Evolutionary conservation across 2,329 filamentous ascomycete genomes (phyloP), one percentile per base, ranked within the genome.

Genomic region (Botrytis hyacinthi): DNA sequence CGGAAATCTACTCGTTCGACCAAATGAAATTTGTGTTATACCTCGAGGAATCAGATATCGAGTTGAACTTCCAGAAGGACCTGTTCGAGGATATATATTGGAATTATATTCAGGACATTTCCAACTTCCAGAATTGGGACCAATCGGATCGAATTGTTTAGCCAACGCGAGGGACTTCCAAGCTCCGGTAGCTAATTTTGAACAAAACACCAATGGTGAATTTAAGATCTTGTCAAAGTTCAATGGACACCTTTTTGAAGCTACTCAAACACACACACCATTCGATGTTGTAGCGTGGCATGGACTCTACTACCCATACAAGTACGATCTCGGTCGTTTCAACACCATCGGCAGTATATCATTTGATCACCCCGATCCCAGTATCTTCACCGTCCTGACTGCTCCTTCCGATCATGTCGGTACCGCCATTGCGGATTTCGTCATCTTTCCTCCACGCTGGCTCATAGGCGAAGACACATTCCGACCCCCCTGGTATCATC

Each of bases 201-300:
- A 89, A 73, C 88, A 92, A 76, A 88, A 89, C 42, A 77, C 78
- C 76, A 63, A 83, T 81, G 63, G 76, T 3, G 77, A 5, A 81
- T 68, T 85, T 85, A 82, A 87, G 14, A 82, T 93, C 51, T 86
- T 86, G 48, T 86, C 86, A 80, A 93, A 93, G 81, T 91, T 93
- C 79, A 89, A 89, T 80, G 90, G 91, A 76, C 84, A 86, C 65
- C 87, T 93, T 69, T 94, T 92, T 82, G 83, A 84, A 54, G 90
- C 90, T 10, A 84, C 81, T 60, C 92, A 94, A 82, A 81, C 85
- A 18, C 92, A 94, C 80, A 91, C 90, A 0, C 92, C 92, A 0
- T 95, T 94, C 78, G 92, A 95, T 78, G 88, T 95, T 0, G 92
- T 94, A 4, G 91, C 90, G 4, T 95, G 92, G 92, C 92, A 95